Evolutionary conservation across 225 moss, liverwort and hornwort species (phyloP), one percentile per base, ranked within the genome.

Genomic region (Sphagnum tenellum): DNA sequence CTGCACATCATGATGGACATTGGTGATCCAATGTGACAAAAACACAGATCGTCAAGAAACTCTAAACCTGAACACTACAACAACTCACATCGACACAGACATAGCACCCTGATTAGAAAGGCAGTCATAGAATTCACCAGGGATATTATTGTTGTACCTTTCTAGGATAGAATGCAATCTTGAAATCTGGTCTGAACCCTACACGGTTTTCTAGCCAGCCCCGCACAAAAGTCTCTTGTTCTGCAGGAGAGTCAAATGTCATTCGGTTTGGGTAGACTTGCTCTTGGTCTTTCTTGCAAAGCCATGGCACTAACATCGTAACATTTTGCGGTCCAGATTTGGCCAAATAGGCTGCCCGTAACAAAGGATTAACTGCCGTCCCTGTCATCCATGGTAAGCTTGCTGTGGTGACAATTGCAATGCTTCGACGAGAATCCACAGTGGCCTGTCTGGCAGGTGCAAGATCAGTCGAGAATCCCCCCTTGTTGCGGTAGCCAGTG

Each of bases 381-480:
- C 95, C 95, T 12, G 95, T 95, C 95, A 95, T 89, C 95, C 95
- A 95, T 4, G 95, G 95, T 64, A 95, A 73, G 75, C 95, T 88
- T 44, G 92, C 95, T 44, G 89, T 95, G 14, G 95, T 95, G 61
- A 95, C 92, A 44, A 95, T 92, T 2, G 95, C 95, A 58, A 95
- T 79, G 47, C 88, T 89, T 71, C 86, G 77, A 13, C 79, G 73
- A 55, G 65, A 52, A 65, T 77, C 86, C 5, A 73, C 71, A 65
- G 63, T 44, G 52, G 69, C 76, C 4, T 63, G 67, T 74, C 69
- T 56, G 29, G 29, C 29, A 58, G 75, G 62, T 46, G 58, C 45
- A 55, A 66, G 74, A 59, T 74, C 85, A 44, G 70, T 79, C 69
- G 79, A 86, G 5, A 86, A 68, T 9, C 82, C 89, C 9, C 84